Evolutionary conservation across 345 rosid species (phyloP).

Genomic region (Triadica sebifera): DNA sequence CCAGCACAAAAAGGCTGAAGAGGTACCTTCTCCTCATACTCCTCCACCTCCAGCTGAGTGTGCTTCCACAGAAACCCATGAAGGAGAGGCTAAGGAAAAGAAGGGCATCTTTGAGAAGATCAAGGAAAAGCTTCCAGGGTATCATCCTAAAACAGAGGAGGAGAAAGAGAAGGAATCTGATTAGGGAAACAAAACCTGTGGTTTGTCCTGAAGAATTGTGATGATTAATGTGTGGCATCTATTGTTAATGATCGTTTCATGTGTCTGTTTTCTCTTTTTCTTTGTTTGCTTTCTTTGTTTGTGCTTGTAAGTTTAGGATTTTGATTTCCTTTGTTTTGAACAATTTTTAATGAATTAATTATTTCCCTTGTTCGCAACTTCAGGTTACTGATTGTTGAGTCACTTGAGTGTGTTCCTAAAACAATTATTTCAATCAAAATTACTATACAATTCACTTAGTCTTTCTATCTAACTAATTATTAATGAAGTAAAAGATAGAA

Average conservation of each 20-base stretch:
- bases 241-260: neutral
- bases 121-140: constrained; percentile 89
- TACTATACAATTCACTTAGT: too few species aligned
- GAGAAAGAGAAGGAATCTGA: constrained; percentile 33
- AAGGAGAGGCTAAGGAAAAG: constrained; percentile 53
- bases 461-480: too few species aligned
- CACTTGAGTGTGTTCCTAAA: too few species aligned
- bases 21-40: constrained; percentile 1
- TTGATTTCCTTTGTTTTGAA: neutral
- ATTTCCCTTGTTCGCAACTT: neutral
- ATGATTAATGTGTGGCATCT: too few species aligned
- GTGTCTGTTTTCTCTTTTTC: neutral
- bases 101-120: constrained; percentile 81
- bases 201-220: neutral
- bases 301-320: neutral
- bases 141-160: constrained; percentile 53
- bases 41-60: neutral
- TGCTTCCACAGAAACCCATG: constrained; percentile 1
- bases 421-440: too few species aligned
- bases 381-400: too few species aligned
- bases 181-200: neutral
- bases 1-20: constrained; percentile 34
- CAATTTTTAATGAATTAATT: neutral
- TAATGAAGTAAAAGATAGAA: too few species aligned
- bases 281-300: neutral